A percentile compares a stretch with the other conserved stretches of the same genome.
phyloP scores from a whole-genome alignment of 805 yeast species.

The Wickerhamia fluorescens region DNA sequence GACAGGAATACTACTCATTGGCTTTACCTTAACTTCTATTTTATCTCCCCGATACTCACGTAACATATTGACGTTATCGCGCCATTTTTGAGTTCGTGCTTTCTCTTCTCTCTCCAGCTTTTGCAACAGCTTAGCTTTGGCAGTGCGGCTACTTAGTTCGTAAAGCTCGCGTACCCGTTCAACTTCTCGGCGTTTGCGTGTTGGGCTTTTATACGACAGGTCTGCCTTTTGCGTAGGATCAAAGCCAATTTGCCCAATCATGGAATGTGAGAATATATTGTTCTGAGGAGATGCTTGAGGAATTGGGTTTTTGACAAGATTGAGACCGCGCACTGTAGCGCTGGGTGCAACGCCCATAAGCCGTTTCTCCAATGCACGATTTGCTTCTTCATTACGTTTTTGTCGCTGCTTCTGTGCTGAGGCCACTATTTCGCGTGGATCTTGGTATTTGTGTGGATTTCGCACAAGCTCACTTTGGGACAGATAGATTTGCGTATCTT shows the following conservation, averaged over 20 bases:
- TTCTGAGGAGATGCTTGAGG: conserved; percentile 5
- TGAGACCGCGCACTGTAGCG: conserved; percentile 14
- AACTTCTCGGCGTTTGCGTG: too few species aligned
- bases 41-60: conserved; percentile 9
- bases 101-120: conserved; percentile 12
- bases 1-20: neutral
- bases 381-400: conserved; percentile 22
- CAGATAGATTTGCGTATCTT: conserved; percentile 16
- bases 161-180: conserved; percentile 14
- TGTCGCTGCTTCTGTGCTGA: conserved; percentile 30
- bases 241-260: conserved; percentile 41
- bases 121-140: conserved; percentile 10
- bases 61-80: conserved; percentile 12
- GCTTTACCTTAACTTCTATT: conserved; percentile 1
- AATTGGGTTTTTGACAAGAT: conserved; percentile 8
- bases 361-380: conserved; percentile 31
- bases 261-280: conserved; percentile 15
- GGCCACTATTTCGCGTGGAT: conserved; percentile 36
- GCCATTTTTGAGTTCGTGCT: conserved; percentile 17
- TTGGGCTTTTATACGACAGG: too few species aligned
- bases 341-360: conserved; percentile 16
- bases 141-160: conserved; percentile 13
- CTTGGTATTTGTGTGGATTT: conserved; percentile 32
- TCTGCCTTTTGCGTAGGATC: too few species aligned
- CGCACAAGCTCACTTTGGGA: conserved; percentile 8